Evolutionary conservation across 768 basidiomycete genomes (phyloP), one percentile per base, ranked within the genome.

Genomic region (Glaciozyma antarctica): DNA sequence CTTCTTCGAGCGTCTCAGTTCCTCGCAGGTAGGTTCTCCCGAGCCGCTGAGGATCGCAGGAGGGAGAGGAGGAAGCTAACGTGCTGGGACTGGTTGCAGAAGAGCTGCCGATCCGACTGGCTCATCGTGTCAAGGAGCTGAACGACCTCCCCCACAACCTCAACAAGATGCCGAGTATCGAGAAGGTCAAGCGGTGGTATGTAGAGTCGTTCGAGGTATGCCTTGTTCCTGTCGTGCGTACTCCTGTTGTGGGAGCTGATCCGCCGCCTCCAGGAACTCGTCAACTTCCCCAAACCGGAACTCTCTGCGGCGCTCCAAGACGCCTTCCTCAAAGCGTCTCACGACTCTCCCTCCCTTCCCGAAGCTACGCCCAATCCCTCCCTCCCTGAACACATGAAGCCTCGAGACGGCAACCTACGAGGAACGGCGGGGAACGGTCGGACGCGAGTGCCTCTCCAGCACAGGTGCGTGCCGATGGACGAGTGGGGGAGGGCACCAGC

Each of bases 111-210:
- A 88, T 99, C 6, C 85, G 95, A 22, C 82, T 99, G 24, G 92
- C 92, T 0, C 95, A 99, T 76, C 84, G 95, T 34, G 93, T 94
- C 26, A 91, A 91, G 76, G 95, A 99, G 77, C 83, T 99, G 34
- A 91, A 97, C 71, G 85, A 88, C 70, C 82, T 99, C 5, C 95
- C 95, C 0, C 88, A 97, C 77, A 87, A 89, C 62, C 81, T 99
- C 58, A 86, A 85, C 72, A 83, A 83, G 54, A 95, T 95, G 94
- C 85, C 87, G 0, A 88, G 87, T 47, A 97, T 99, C 69, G 84
- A 85, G 64, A 92, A 88, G 75, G 79, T 99, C 65, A 93, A 92
- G 79, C 87, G 94, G 73, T 99, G 95, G 95, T 99, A 99, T 77
- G 94, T 94, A 0, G 90, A 98, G 79, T 90, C 88, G 21, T 98